phyloP scores from a whole-genome alignment of 306 rosid genomes.

The Boehmeria nivea region DNA sequence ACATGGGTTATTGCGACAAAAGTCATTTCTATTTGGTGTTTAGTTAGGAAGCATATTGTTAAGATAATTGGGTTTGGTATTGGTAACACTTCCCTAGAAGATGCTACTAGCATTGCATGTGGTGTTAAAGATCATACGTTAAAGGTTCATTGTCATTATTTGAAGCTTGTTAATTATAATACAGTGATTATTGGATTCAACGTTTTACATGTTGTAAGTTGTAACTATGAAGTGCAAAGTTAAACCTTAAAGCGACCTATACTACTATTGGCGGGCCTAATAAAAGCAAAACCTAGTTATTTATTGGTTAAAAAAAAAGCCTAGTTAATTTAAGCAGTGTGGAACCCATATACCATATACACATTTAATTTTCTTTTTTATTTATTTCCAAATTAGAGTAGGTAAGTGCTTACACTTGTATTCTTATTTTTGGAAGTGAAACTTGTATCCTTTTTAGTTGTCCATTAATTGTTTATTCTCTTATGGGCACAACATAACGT shows the following conservation, averaged over 20 bases:
- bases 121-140: constrained; percentile 1
- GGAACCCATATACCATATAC: background rate
- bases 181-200: background rate
- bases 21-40: background rate
- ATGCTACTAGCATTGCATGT: constrained; percentile 14
- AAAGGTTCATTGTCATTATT: constrained; percentile 2
- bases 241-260: background rate
- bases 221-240: background rate
- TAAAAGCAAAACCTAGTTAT: background rate
- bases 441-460: background rate
- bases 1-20: background rate
- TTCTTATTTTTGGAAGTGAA: no score
- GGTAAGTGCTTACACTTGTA: no score
- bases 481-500: constrained; percentile 3
- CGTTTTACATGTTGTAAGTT: no score
- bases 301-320: background rate
- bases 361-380: background rate
- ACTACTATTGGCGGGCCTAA: background rate
- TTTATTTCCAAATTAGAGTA: background rate
- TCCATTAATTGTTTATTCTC: constrained; percentile 6
- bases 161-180: background rate
- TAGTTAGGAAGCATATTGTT: background rate
- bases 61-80: constrained; percentile 15
- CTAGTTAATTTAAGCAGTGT: background rate
- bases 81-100: constrained; percentile 20